Base-by-base conservation (phyloP, 768 basidiomycete species). In the Calocybe gangraenosa region DNA sequence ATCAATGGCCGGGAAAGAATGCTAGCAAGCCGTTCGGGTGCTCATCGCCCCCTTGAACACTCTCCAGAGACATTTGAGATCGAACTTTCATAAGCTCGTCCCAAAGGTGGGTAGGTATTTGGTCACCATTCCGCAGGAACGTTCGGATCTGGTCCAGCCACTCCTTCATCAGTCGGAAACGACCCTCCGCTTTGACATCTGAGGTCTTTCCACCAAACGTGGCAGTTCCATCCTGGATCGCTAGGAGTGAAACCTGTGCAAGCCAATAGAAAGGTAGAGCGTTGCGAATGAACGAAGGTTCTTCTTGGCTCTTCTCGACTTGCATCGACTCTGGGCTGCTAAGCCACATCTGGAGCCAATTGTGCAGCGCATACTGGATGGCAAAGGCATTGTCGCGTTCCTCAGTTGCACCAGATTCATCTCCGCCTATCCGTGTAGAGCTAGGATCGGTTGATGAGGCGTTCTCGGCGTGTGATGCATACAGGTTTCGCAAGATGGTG, bases 251-350 rank as follows among this genome's bases (percentile, higher is more conserved):
- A 30, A 78, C 70, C 57, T 81, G 74, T 11, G 74, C 78, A 21
- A 82, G 69, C 81, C 80, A 82, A 59, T 81, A 82, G 59, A 78
- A 78, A 8, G 79, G 79, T 9, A 81, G 59, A 14, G 73, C 74
- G 47, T 74, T 64, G 48, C 56, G 65, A 14, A 70, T 56, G 56
- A 74, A 73, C 3, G 70, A 62, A 8, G 64, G 64, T 33, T 64
- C 66, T 11, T 62, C 55, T 10, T 42, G 44, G 35, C 53, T 51
- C 35, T 59, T 57, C 46, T 65, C 60, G 17, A 57, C 52, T 3
- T 53, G 52, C 28, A 60, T 55, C 10, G 61, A 59, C 44, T 68
- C 66, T 7, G 69, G 68, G 49, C 60, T 66, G 23, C 62, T 58
- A 36, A 66, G 59, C 80, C 80, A 82, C 59, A 73, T 70, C 54